These are phyloP conservation scores for Lentinula raphanica DNA, from an alignment of 768 basidiomycete species.

Conservation along the genomic window DNA sequence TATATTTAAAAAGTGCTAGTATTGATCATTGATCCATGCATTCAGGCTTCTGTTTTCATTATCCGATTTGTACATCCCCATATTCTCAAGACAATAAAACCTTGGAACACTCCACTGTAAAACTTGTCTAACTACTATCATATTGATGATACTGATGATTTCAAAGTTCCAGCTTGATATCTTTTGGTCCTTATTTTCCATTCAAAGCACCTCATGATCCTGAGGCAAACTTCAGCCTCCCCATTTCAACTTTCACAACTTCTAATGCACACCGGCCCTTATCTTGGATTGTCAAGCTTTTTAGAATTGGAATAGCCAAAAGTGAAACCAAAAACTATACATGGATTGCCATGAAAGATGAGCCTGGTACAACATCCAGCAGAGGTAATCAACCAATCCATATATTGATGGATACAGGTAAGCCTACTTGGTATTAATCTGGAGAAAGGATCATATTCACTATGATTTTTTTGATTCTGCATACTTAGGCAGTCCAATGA, in stretches of 20 bases:
- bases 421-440: background rate
- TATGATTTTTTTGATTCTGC: no score
- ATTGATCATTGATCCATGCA: background rate
- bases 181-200: background rate
- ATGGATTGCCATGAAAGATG: background rate
- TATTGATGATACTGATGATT: background rate
- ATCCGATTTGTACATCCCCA: background rate
- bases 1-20: background rate
- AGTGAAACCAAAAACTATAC: background rate
- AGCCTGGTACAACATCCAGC: no score
- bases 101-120: background rate
- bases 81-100: no score
- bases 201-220: background rate
- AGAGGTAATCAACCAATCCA: background rate
- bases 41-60: background rate
- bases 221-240: background rate
- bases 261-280: background rate
- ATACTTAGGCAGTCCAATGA: background rate
- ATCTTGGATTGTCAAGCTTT: background rate
- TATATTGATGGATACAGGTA: background rate
- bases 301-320: background rate
- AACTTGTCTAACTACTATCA: background rate
- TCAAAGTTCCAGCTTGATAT: background rate
- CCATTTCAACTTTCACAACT: background rate
- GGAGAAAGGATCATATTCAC: background rate